A percentile compares a stretch with the other conserved stretches of the same genome.
Conservation (phyloP, 2,329 filamentous ascomycete species). For the Trichoderma breve region DNA sequence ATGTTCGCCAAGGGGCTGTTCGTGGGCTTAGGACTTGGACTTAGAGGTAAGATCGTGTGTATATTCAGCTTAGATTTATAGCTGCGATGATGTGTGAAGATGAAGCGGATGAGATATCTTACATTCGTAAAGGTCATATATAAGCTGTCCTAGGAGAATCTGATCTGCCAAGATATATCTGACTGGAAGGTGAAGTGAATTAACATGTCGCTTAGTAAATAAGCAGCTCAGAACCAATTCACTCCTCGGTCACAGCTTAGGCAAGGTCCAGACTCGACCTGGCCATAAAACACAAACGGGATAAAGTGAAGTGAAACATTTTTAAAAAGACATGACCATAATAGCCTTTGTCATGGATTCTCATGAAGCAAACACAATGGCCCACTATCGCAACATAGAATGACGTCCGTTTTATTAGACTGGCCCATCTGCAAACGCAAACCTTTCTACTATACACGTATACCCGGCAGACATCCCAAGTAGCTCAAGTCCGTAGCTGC, state of each 20-base stretch:
- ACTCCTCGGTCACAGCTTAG: not conserved
- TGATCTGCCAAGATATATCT: not conserved
- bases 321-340: not conserved
- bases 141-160: not conserved
- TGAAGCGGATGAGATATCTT: not conserved
- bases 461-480: not conserved
- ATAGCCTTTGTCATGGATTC: not conserved
- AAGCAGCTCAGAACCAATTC: not conserved
- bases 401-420: not conserved
- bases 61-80: not conserved
- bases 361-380: too few species aligned
- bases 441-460: conserved; percentile 3
- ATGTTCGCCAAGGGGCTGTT: conserved; percentile 22
- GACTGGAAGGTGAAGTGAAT: not conserved
- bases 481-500: not conserved
- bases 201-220: not conserved
- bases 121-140: not conserved
- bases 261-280: not conserved
- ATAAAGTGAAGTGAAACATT: not conserved
- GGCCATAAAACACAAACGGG: not conserved
- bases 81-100: not conserved
- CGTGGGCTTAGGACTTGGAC: not conserved
- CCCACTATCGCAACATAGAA: not conserved
- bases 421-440: not conserved
- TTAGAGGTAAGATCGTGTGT: not conserved